Base-by-base conservation (phyloP, 495 filamentous ascomycete species). In the Amphirosellinia nigrospora region DNA sequence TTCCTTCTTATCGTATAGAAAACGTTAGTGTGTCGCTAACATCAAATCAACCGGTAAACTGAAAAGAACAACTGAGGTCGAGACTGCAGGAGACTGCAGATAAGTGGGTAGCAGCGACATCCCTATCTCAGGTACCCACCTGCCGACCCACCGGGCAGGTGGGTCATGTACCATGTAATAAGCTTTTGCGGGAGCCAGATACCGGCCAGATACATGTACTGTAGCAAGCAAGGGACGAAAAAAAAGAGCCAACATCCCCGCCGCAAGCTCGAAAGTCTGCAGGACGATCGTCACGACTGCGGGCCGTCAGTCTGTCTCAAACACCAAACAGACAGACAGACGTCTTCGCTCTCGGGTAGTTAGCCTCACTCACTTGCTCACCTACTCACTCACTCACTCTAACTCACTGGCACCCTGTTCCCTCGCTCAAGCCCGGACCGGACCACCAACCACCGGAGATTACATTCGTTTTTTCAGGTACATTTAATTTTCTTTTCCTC, bases 391-490 rank as follows among this genome's bases (percentile, higher is more conserved):
- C 28, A 46, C 43, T n/a, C n/a, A n/a, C n/a, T n/a, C 61, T 23
- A 6, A 52, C 62, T 52, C 28, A 46, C 43, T 50, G 23, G 9
- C 64, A 43, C 39, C 56, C 28, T 62, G 39, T 23, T 48, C 59
- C 55, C 38, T 70, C 60, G 19, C 19, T 58, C 39, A 36, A 19
- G 28, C 26, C 38, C 32, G 46, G 39, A 48, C 68, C 48, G 60
- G 68, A 21, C 36, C 60, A 63, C 61, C 56, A 53, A 41, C 43
- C 55, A 48, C 64, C 50, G 68, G 53, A 62, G 45, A 69, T 63
- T 60, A 73, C 72, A 66, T 69, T 71, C 69, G 43, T 75, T 67
- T 71, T 41, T 34, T 45, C 11, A 43, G 21, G 16, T 43, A 58
- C 38, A 13, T 56, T 13, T n/a, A 55, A 48, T 53, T 48, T 36